phyloP scores from a whole-genome alignment of 345 rosid genomes.

The rapeseed (Brassica napus) region Da-Ae NC_063446.1:16378001-16378500 shows the following conservation, averaged over 20 bases:
- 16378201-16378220: slow-evolving; percentile 10
- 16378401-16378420: background rate
- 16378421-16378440: background rate
- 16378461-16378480: slow-evolving; percentile 56
- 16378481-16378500: slow-evolving; percentile 73
- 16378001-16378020: slow-evolving; percentile 11
- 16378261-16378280: background rate
- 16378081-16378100: slow-evolving; percentile 10
- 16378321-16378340: background rate
- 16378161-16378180: background rate
- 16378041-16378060: background rate
- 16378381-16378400: background rate
- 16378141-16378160: background rate
- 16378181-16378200: background rate
- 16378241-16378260: background rate
- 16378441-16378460: background rate
- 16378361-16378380: background rate
- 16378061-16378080: background rate
- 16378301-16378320: background rate
- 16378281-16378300: background rate
- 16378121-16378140: background rate
- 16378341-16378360: background rate
- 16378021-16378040: slow-evolving; percentile 3
- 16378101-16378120: background rate
- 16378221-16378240: background rate